Base-by-base conservation (phyloP, 2,329 filamentous ascomycete species). In the Cryphonectria nitschkei region DNA sequence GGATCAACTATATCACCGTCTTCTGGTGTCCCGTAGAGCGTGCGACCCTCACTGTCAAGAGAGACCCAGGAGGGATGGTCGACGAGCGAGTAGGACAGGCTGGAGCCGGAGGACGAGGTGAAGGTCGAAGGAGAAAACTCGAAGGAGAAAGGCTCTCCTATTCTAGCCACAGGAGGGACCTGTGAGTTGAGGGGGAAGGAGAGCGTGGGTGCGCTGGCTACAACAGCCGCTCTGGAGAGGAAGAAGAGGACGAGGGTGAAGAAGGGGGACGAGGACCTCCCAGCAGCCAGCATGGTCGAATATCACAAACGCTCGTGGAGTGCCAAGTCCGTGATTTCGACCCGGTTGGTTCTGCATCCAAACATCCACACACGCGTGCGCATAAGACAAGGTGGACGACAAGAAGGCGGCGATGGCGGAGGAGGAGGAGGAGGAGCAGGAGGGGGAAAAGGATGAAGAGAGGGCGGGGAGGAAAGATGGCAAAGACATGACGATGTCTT, bases 151-250 rank as follows among this genome's bases (percentile, higher is more conserved):
- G 85, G 84, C 75, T 90, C 78, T 56, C 86, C 87, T 71, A 92
- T 84, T 74, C 92, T 87, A 29, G 93, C 94, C 68, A 95, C 91
- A 3, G 92, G 91, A 43, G 94, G 94, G 0, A 97, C 86, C 79
- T 97, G 94, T 2, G 93, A 90, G 80, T 96, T 97, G 79, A 97
- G 85, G 0, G 94, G 94, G 75, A 95, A 95, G 63, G 84, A 82
- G 64, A 85, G 77, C 34, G 79, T 76, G 14, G 87, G 87, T 26
- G 79, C 76, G 67, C 82, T 79, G 52, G 71, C 8, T n/a, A 73
- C 64, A n/a, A 64, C 74, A n/a, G 78, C 79, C 46, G 81, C 74
- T 39, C 73, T 74, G 56, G 78, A 54, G 69, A 82, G 72, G 50
- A 76, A 71, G 63, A 81, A 73, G 72, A 75, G 77, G 67, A 74